A percentile compares a stretch with the other conserved stretches of the same genome.
Conservation (phyloP, 202 grass and related monocot species). For the Tripidium arundinaceum region DNA sequence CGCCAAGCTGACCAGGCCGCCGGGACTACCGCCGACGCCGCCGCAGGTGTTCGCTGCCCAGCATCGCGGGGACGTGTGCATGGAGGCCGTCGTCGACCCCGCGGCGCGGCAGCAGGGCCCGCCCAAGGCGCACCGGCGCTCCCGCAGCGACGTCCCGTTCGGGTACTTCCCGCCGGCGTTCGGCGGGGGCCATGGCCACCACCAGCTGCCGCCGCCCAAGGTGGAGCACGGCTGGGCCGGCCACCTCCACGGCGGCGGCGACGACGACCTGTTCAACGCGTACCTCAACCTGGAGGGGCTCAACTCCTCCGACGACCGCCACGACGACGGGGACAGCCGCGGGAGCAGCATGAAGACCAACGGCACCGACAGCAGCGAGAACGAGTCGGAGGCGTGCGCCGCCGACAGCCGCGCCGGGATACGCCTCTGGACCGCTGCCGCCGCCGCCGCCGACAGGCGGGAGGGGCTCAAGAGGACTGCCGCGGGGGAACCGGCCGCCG, state of each 20-base stretch:
- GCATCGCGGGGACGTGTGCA: slow-evolving; percentile 27
- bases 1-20: slow-evolving; percentile 33
- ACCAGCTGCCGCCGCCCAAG: slow-evolving; percentile 40
- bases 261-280: slow-evolving; percentile 67
- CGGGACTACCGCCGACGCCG: slow-evolving; percentile 46
- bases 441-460: neutral
- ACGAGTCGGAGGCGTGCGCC: slow-evolving; percentile 61
- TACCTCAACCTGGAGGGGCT: slow-evolving; percentile 85
- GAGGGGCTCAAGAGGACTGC: slow-evolving; percentile 50
- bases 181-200: too few relatives aligned
- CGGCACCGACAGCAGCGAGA: slow-evolving; percentile 79
- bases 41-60: slow-evolving; percentile 9
- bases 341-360: slow-evolving; percentile 65
- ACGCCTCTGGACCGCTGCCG: slow-evolving; percentile 28
- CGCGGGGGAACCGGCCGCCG: too few relatives aligned
- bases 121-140: slow-evolving; percentile 55
- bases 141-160: slow-evolving; percentile 67
- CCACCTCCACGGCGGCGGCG: neutral
- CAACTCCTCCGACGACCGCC: slow-evolving; percentile 66
- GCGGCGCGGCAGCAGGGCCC: slow-evolving; percentile 4
- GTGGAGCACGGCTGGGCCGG: slow-evolving; percentile 41
- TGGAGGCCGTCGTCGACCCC: slow-evolving; percentile 32
- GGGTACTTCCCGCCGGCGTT: slow-evolving; percentile 39
- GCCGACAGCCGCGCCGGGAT: slow-evolving; percentile 37
- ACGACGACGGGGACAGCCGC: slow-evolving; percentile 54